Base-by-base conservation (phyloP, 768 basidiomycete species). In the Fomitopsis serialis region DNA sequence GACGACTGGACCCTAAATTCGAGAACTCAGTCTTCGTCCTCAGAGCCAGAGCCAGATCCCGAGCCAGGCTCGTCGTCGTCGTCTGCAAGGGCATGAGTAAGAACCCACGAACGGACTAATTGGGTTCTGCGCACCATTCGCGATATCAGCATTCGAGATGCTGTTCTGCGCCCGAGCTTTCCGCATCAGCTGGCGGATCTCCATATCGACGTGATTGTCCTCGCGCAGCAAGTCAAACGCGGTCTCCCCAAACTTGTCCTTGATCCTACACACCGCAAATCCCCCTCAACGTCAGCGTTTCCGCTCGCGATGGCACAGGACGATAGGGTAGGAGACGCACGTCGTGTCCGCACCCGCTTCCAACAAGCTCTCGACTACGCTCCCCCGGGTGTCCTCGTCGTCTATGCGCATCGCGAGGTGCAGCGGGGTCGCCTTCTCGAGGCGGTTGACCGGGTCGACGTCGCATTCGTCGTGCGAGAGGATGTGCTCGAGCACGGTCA, bases 261-360 rank as follows among this genome's bases (percentile, higher is more conserved):
- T 82, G 64, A 91, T 81, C 54, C 89, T 91, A 60, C 2, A 5
- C 29, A 45, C 6, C n/a, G 22, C 34, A 35, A 35, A 35, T 23
- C 32, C 10, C 29, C 12, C 7, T 43, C n/a, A n/a, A n/a, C 9
- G 42, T 43, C 8, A 43, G 42, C 19, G 10, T 9, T 35, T 9
- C 10, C 10, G 24, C 19, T 15, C 32, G 11, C 21, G 3, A 40
- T 13, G 44, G 45, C 44, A 52, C 37, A 10, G 42, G 22, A 21
- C 27, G 34, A 12, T 9, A 11, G n/a, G n/a, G n/a, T 17, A 21
- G 22, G 9, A 13, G 22, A 67, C 81, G 55, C 54, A 89, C 87
- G 66, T 74, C 2, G 78, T 80, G 68, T 90, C 80, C 1, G 89
- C 88, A 3, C 91, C 90, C 0, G 90, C 90, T 1, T 93, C 91